phyloP scores from a whole-genome alignment of 192 early-diverging fungal genomes.

The Backusella sp. region DNA sequence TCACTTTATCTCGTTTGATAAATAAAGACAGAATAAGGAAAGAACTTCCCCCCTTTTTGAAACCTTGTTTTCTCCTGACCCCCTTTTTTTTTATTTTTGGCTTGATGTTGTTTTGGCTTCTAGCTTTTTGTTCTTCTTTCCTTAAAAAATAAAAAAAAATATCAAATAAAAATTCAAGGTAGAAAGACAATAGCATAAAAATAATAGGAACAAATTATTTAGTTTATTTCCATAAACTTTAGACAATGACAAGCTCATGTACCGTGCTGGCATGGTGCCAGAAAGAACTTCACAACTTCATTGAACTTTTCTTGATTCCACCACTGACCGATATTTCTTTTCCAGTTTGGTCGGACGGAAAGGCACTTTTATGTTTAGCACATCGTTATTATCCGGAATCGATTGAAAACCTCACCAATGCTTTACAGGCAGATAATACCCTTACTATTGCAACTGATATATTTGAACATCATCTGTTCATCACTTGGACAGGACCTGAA shows the following conservation, averaged over 20 bases:
- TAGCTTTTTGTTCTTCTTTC: neutral
- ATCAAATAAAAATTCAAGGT: neutral
- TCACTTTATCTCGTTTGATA: neutral
- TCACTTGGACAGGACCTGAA: neutral
- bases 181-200: neutral
- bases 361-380: conserved; percentile 8
- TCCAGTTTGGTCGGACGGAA: conserved; percentile 12
- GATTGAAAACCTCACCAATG: neutral
- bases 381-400: conserved; percentile 16
- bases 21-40: neutral
- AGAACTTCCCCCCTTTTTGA: neutral
- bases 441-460: conserved; percentile 1
- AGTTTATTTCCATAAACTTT: neutral
- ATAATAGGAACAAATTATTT: neutral
- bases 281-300: conserved; percentile 9
- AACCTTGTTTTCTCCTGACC: conserved; percentile 1
- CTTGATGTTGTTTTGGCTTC: neutral
- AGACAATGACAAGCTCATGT: conserved; percentile 10
- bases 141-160: conserved; percentile 6
- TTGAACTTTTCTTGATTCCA: conserved; percentile 12
- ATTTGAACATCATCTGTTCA: conserved; percentile 3
- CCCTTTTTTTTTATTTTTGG: conserved; percentile 3
- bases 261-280: conserved; percentile 20
- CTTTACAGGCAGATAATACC: neutral
- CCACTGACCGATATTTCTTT: conserved; percentile 8